Evolutionary conservation across 805 yeast genomes (phyloP).

Genomic region (Schwanniomyces polymorphus): DNA sequence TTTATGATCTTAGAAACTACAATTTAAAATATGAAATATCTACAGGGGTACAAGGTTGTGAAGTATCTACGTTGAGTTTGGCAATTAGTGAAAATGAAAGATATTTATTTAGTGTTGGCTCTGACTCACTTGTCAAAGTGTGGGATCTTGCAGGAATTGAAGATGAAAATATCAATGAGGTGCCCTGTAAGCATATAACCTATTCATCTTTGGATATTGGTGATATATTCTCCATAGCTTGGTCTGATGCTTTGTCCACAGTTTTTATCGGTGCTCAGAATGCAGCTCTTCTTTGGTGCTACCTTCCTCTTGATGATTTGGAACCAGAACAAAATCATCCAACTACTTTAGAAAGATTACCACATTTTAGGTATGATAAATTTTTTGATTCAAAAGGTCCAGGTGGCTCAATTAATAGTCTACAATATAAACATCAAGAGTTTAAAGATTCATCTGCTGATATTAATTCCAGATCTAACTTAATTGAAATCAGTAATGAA

Average conservation of each 20-base stretch:
- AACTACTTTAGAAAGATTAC: conserved; percentile 26
- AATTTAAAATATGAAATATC: conserved; percentile 49
- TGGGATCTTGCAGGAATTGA: conserved; percentile 60
- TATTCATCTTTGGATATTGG: conserved; percentile 89
- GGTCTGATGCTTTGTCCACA: conserved; percentile 59
- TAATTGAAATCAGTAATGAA: conserved; percentile 66
- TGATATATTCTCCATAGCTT: conserved; percentile 82
- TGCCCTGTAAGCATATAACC: conserved; percentile 59
- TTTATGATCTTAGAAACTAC: conserved; percentile 66
- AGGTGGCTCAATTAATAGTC: conserved; percentile 50
- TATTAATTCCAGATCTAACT: conserved; percentile 14
- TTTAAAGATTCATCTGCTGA: conserved; percentile 14
- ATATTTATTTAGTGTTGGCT: conserved; percentile 77
- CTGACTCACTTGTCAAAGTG: conserved; percentile 84
- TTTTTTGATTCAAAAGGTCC: conserved; percentile 93
- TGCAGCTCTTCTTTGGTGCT: conserved; percentile 80
- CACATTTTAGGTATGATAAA: conserved; percentile 68
- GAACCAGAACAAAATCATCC: neutral
- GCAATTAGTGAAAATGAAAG: conserved; percentile 53
- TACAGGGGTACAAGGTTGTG: conserved; percentile 51
- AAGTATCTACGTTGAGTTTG: conserved; percentile 74
- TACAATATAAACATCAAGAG: conserved; percentile 26
- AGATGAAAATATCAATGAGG: conserved; percentile 7
- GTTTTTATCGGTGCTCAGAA: conserved; percentile 90
- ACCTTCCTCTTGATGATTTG: conserved; percentile 15